Evolutionary conservation across 192 early-diverging fungal genomes (phyloP).

Genomic region (Funneliformis geosporum): DNA sequence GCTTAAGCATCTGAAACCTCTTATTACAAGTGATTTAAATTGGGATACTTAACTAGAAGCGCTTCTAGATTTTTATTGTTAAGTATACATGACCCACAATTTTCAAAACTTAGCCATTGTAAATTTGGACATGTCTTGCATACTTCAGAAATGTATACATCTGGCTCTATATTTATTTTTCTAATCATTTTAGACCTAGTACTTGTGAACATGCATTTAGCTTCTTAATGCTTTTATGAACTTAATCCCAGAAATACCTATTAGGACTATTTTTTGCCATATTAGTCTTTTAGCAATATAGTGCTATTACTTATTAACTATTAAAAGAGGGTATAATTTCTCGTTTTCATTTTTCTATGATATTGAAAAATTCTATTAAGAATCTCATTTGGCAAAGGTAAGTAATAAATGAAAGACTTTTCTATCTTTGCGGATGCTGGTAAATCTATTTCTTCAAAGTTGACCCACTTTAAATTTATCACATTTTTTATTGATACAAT

Average conservation of each 20-base stretch:
- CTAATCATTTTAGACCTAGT: background rate
- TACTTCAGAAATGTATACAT: background rate
- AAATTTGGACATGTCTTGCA: background rate
- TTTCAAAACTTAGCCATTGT: slow-evolving; percentile 13
- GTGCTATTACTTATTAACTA: slow-evolving; percentile 9
- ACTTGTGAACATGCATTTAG: background rate
- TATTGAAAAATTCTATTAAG: background rate
- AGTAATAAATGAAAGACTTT: too few species aligned
- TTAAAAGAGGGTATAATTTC: background rate
- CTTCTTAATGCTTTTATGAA: slow-evolving; percentile 8
- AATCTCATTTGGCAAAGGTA: slow-evolving; percentile 16
- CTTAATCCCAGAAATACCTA: background rate
- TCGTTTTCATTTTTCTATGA: too few species aligned
- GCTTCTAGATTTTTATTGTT: slow-evolving; percentile 23
- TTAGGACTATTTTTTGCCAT: slow-evolving; percentile 6
- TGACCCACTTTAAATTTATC: background rate
- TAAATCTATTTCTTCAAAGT: background rate
- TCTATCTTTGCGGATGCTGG: background rate
- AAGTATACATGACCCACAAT: background rate
- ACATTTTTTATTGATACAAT: too few species aligned
- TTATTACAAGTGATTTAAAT: slow-evolving; percentile 22
- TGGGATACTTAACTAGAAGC: background rate
- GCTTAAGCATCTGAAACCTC: background rate
- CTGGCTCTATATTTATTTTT: slow-evolving; percentile 1
- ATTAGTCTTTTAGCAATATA: background rate